phyloP scores from a whole-genome alignment of 2,329 filamentous ascomycete genomes.

The Xylaria multiplex region DNA sequence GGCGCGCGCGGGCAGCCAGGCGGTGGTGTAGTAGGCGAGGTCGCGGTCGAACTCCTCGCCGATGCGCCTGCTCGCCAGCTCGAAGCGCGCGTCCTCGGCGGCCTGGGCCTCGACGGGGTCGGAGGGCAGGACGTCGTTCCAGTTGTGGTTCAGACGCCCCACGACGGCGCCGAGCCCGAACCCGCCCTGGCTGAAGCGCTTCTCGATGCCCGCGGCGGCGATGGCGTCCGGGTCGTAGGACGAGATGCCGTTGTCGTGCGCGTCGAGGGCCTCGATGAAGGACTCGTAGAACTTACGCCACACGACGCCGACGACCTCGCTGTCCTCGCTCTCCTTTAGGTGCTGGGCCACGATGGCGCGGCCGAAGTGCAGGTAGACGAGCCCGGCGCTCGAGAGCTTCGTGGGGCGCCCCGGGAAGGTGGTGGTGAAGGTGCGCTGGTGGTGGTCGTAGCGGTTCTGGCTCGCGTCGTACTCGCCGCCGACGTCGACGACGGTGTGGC shows the following conservation, averaged over 20 bases:
- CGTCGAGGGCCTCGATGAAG: slow-evolving; percentile 96
- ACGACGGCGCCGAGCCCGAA: slow-evolving; percentile 89
- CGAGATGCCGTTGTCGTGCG: slow-evolving; percentile 95
- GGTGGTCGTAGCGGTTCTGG: slow-evolving; percentile 89
- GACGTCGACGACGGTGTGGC: slow-evolving; percentile 98
- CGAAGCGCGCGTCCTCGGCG: slow-evolving; percentile 84
- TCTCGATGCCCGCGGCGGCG: slow-evolving; percentile 76
- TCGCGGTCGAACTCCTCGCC: slow-evolving; percentile 88
- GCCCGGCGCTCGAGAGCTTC: slow-evolving; percentile 91
- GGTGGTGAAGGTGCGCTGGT: slow-evolving; percentile 89
- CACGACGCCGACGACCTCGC: slow-evolving; percentile 76
- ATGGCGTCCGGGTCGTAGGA: slow-evolving; percentile 79
- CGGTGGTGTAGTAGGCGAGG: slow-evolving; percentile 76
- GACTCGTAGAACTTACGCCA: slow-evolving; percentile 91
- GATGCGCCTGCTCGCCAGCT: slow-evolving; percentile 80
- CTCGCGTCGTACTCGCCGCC: slow-evolving; percentile 88
- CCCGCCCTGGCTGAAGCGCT: slow-evolving; percentile 83
- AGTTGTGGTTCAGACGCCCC: slow-evolving; percentile 79
- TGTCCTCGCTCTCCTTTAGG: slow-evolving; percentile 65
- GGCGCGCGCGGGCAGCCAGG: slow-evolving; percentile 89
- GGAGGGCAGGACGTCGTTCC: slow-evolving; percentile 72
- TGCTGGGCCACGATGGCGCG: slow-evolving; percentile 77
- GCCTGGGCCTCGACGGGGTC: slow-evolving; percentile 70
- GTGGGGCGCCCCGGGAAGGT: slow-evolving; percentile 86
- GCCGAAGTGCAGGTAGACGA: slow-evolving; percentile 97